A percentile compares a stretch with the other conserved stretches of the same genome.
Evolutionary conservation across 106 monocot genomes (phyloP).

Genomic region (Dendrobium huoshanense): DNA sequence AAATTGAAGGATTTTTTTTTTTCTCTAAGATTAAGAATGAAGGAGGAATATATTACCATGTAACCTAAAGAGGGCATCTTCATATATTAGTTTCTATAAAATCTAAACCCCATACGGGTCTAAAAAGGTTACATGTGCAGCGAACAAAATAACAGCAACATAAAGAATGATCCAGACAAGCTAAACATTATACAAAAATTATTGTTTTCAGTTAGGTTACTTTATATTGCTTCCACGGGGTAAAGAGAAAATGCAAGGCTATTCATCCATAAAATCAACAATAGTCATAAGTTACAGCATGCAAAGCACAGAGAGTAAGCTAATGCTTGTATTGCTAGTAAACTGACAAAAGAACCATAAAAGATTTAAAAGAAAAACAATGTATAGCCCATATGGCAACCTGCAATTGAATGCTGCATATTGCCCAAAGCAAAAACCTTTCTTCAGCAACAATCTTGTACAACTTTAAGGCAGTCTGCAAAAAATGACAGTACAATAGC

Average conservation of each 20-base stretch:
- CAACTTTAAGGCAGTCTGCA: slow-evolving; percentile 98
- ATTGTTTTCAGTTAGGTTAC: not conserved
- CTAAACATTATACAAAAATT: not conserved
- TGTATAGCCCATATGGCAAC: slow-evolving; percentile 13
- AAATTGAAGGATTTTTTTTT: not conserved
- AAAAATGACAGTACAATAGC: slow-evolving; percentile 10
- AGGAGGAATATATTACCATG: not conserved
- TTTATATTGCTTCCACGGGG: not conserved
- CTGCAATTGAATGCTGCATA: slow-evolving; percentile 98
- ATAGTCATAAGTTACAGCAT: not conserved
- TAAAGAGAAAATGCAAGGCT: not conserved
- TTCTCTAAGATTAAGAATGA: not conserved
- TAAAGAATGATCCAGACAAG: not conserved
- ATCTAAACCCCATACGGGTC: not conserved
- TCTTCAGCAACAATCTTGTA: slow-evolving; percentile 93
- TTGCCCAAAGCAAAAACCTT: slow-evolving; percentile 96
- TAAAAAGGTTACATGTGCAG: not conserved
- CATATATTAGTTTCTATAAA: not conserved
- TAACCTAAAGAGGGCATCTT: too few species aligned
- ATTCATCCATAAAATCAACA: not conserved
- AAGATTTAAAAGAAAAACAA: not conserved
- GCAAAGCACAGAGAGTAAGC: not conserved
- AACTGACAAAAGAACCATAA: not conserved
- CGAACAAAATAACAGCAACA: not conserved
- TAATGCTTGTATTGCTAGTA: not conserved